Evolutionary conservation across 306 rosid species (phyloP).

Genomic region (Notholithocarpus densiflorus): DNA sequence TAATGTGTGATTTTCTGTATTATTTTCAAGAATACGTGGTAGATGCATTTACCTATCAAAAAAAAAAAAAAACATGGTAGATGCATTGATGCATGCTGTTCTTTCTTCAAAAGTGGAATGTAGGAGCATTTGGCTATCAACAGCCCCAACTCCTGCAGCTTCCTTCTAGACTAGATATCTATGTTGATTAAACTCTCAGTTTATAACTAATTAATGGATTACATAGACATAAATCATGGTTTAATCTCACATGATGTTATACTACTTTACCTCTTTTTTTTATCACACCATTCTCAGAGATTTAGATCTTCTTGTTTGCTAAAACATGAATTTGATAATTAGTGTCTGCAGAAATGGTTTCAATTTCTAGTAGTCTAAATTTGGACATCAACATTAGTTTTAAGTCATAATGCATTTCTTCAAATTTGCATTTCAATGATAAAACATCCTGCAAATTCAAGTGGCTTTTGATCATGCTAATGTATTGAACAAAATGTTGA

Average conservation of each 20-base stretch:
- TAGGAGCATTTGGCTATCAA: background rate
- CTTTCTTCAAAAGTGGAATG: background rate
- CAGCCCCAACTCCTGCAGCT: background rate
- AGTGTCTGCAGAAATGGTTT: background rate
- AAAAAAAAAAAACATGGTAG: too few relatives aligned
- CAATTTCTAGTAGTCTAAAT: conserved; percentile 1
- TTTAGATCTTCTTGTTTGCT: background rate
- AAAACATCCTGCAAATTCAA: conserved; percentile 18
- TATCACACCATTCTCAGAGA: background rate
- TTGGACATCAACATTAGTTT: conserved; percentile 11
- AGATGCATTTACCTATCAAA: background rate
- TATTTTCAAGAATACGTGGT: background rate
- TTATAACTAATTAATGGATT: background rate
- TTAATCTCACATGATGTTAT: background rate
- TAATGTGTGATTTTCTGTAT: background rate
- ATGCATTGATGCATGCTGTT: background rate
- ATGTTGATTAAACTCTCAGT: background rate
- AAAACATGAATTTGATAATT: background rate
- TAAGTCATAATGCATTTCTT: conserved; percentile 3
- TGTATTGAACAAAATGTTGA: conserved; percentile 24
- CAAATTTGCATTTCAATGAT: conserved; percentile 18
- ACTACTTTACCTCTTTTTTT: background rate
- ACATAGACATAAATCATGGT: background rate
- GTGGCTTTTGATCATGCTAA: conserved; percentile 14
- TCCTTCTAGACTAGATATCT: background rate